Evolutionary conservation across 2,329 filamentous ascomycete species (phyloP).

Genomic region (Dothideomycetidae sp.): DNA sequence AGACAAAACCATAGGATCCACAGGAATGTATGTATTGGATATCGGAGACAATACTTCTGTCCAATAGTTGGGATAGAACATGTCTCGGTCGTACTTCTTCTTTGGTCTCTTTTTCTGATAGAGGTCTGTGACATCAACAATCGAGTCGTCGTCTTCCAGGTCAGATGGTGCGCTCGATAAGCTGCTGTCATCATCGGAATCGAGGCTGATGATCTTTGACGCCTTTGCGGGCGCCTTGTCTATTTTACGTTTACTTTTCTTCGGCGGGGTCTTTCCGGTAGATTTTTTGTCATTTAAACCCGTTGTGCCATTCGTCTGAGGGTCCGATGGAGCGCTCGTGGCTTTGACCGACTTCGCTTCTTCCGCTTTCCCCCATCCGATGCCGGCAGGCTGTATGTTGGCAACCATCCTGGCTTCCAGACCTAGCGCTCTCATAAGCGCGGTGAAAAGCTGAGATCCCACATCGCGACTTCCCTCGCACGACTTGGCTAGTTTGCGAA

Average conservation of each 20-base stretch:
- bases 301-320: slow-evolving; percentile 8
- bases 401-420: slow-evolving; percentile 72
- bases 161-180: slow-evolving; percentile 31
- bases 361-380: slow-evolving; percentile 80
- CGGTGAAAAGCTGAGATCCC: slow-evolving; percentile 79
- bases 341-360: slow-evolving; percentile 47
- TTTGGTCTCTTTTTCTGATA: slow-evolving; percentile 28
- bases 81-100: slow-evolving; percentile 53
- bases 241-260: slow-evolving; percentile 9
- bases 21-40: slow-evolving; percentile 62
- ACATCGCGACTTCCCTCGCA: slow-evolving; percentile 76
- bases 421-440: slow-evolving; percentile 63
- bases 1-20: slow-evolving; percentile 58
- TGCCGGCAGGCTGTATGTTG: slow-evolving; percentile 74
- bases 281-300: slow-evolving; percentile 6
- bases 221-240: slow-evolving; percentile 14
- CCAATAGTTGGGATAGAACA: slow-evolving; percentile 85
- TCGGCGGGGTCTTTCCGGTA: slow-evolving; percentile 12
- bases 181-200: slow-evolving; percentile 32
- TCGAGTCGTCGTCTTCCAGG: slow-evolving; percentile 32
- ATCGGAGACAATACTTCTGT: slow-evolving; percentile 74
- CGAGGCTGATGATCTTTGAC: slow-evolving; percentile 25
- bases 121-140: slow-evolving; percentile 41
- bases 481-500: slow-evolving; percentile 51
- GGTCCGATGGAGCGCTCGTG: slow-evolving; percentile 14